These are phyloP conservation scores for Picochlorum sp. DNA, from an alignment of 139 green algal genomes.

Conservation along the genomic window DNA sequence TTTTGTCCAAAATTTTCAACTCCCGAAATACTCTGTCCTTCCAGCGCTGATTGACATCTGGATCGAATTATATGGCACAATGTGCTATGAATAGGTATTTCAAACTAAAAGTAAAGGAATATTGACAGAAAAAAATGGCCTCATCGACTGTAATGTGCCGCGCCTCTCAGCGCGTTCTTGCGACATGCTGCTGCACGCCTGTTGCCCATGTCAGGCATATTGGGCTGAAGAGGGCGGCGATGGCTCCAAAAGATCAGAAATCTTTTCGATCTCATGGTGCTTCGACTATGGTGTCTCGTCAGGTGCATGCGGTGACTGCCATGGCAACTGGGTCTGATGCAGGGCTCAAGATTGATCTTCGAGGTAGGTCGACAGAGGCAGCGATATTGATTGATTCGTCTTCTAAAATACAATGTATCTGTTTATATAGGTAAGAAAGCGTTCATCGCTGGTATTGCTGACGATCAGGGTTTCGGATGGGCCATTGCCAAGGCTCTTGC, in stretches of 20 bases:
- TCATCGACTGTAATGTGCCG: neutral
- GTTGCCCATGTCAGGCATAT: neutral
- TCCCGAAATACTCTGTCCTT: too few relatives aligned
- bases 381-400: constrained; percentile 8
- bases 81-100: too few relatives aligned
- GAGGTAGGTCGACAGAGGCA: constrained; percentile 23
- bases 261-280: neutral
- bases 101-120: too few relatives aligned
- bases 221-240: too few relatives aligned
- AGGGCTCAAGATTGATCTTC: constrained; percentile 55
- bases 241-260: too few relatives aligned
- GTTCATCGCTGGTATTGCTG: constrained; percentile 96
- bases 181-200: neutral
- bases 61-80: too few relatives aligned
- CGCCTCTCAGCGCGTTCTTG: constrained; percentile 6
- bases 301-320: neutral
- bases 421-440: constrained; percentile 84
- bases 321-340: constrained; percentile 9
- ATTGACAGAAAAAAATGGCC: neutral
- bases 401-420: neutral
- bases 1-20: too few relatives aligned
- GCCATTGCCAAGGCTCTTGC: constrained; percentile 91
- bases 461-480: constrained; percentile 97
- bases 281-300: neutral
- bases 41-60: too few relatives aligned